Base-by-base conservation (phyloP, 129 eudicot genomes). In the Tagetes erecta region DNA sequence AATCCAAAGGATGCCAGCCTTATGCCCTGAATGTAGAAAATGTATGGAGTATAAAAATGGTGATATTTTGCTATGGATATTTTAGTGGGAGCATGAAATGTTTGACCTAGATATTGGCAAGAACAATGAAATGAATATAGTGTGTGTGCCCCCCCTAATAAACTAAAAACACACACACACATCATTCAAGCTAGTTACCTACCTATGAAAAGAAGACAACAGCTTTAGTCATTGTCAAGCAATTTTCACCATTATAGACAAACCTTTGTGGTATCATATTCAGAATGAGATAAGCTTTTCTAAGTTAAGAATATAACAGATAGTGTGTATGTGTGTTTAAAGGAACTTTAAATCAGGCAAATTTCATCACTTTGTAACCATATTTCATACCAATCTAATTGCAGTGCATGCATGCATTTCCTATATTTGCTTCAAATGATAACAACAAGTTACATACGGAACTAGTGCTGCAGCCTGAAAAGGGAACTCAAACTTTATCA, bases 211-310 rank as follows among this genome's bases (percentile, higher is more conserved):
- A 68, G 55, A 70, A 63, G 60, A 73, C 55, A 63, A 64, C 70
- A 75, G 55, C 78, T 81, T 81, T 76, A 76, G 78, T 76, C 71
- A 80, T 50, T 47, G 64, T 68, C 76, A 68, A 50, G 66, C 76
- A 70, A 5, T 51, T 78, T 71, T 64, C 73, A 79, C 68, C 78
- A 72, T 52, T 72, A 64, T 79, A 47, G 42, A 72, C 57, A 27
- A 52, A 72, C 64, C 78, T 73, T 45, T 67, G 83, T 72, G 65
- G 83, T 73, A 57, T 73, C 83, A 67, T 31, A 62, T 31, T 78
- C 73, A 70, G n/a, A 78, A 78, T 52, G 67, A 73, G 79, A 80
- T 79, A 65, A 80, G 74, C 47, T 79, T 53, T 74, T 67, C 79
- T 51, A 72, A 20, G 42, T 40, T 42, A 20, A 63, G 78, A 36